Conservation (phyloP, 2,329 filamentous ascomycete species). For the Trichophyton mentagrophytes region DNA sequence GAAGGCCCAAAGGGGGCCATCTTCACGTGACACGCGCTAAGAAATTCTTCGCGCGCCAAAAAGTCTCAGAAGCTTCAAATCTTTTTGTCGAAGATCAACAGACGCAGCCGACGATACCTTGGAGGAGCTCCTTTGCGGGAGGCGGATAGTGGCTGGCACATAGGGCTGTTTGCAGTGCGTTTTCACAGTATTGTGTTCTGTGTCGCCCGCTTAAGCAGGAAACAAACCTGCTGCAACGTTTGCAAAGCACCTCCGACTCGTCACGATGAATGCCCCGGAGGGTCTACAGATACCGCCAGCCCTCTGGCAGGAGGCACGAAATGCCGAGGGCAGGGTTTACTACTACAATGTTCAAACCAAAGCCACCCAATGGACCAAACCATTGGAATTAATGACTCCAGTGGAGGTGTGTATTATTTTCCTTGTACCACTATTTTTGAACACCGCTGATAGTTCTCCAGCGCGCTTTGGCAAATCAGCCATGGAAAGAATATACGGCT, state of each 20-base stretch:
- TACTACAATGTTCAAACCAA: slow-evolving; percentile 84
- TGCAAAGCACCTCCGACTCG: neutral
- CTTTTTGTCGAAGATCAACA: neutral
- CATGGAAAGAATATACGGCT: slow-evolving; percentile 86
- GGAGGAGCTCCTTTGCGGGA: neutral
- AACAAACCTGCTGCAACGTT: neutral
- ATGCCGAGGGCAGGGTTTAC: slow-evolving; percentile 70
- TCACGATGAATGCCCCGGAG: slow-evolving; percentile 1
- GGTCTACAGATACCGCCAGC: slow-evolving; percentile 33
- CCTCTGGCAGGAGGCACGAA: slow-evolving; percentile 70
- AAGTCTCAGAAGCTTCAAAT: neutral
- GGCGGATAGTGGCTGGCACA: neutral
- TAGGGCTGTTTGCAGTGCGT: neutral
- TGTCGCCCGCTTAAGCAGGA: neutral
- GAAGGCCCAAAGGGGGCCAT: neutral
- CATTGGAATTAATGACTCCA: slow-evolving; percentile 71
- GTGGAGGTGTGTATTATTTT: slow-evolving; percentile 50
- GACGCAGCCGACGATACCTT: neutral
- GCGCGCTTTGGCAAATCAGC: slow-evolving; percentile 68
- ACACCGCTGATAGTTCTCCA: slow-evolving; percentile 26
- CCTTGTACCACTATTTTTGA: slow-evolving; percentile 8
- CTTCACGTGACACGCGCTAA: neutral
- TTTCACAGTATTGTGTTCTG: neutral
- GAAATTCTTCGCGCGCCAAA: neutral
- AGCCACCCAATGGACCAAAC: slow-evolving; percentile 87